Base-by-base conservation (phyloP, 169 alveolate genomes). In the Plasmodium coatneyi region DNA sequence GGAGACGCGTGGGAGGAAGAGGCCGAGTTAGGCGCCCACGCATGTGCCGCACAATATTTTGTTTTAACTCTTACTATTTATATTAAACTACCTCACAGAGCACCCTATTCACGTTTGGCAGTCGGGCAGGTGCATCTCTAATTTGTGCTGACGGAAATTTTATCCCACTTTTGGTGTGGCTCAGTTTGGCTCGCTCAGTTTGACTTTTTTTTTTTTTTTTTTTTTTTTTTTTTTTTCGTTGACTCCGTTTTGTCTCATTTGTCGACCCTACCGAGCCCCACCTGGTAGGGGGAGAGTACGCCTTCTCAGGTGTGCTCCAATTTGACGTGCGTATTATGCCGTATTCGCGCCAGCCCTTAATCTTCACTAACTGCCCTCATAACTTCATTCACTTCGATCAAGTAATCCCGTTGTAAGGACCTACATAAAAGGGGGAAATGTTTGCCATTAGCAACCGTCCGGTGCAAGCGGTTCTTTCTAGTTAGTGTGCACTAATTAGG, bases 341-440 rank as follows among this genome's bases (percentile, higher is more conserved):
- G 9, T 66, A 5, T 22, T 66, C 36, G 28, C 36, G 1, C n/a
- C 41, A 66, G 10, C 34, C 56, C 41, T n/a, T 41, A 36, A 80
- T 80, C 41, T 41, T 80, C 72, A 19, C 56, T 80, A 70, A 80
- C 56, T 6, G 49, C 32, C 56, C 32, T 9, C 36, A 83, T 32
- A 70, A 83, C 46, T 10, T 54, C 41, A 39, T 70, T 19, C 71
- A 43, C 81, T 43, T 83, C 66, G 74, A n/a, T 10, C 52, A 83
- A 39, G 14, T 70, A 34, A 43, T 83, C 83, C 12, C 54, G 43
- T 66, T 83, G 92, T 43, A 83, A 41, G 30, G 81, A n/a, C 74
- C 92, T 83, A 16, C 82, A 71, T 1, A 66, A 9, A 22, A 66
- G 16, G 36, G 76, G 49, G 19, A 22, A 52, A 82, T 19, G 16